Percentiles rank a stretch among this genome's conserved stretches.
phyloP scores from a whole-genome alignment of 495 filamentous ascomycete species.

The Tricharina praecox region DNA sequence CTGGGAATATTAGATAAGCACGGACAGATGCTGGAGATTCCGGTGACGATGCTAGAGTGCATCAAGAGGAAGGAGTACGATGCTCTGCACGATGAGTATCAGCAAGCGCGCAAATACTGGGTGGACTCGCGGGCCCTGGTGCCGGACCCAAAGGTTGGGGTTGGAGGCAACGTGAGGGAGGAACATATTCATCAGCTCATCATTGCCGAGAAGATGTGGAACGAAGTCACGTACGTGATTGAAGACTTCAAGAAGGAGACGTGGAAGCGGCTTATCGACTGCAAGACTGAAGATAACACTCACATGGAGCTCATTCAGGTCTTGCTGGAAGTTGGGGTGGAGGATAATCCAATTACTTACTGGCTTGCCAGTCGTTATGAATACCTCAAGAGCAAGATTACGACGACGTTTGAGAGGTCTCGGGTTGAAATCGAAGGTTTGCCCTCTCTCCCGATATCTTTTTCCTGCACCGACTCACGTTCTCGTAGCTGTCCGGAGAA shows the following conservation, averaged over 20 bases:
- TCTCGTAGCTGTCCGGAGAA: conserved; percentile 47
- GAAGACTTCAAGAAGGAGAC: conserved; percentile 71
- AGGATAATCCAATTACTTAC: conserved; percentile 88
- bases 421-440: conserved; percentile 66
- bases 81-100: conserved; percentile 68
- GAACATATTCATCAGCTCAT: conserved; percentile 67
- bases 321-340: conserved; percentile 75
- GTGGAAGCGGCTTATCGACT: conserved; percentile 59
- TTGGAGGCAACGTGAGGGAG: conserved; percentile 40
- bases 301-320: conserved; percentile 34
- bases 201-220: conserved; percentile 85
- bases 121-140: conserved; percentile 54
- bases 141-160: conserved; percentile 36
- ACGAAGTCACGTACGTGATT: conserved; percentile 70
- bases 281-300: conserved; percentile 22
- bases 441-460: background rate
- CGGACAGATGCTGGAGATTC: conserved; percentile 63
- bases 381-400: conserved; percentile 69
- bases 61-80: conserved; percentile 86
- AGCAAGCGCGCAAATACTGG: conserved; percentile 53
- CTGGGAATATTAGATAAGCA: conserved; percentile 56
- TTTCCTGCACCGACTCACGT: background rate
- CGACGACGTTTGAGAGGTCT: conserved; percentile 57
- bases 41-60: conserved; percentile 56
- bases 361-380: conserved; percentile 84